These are phyloP conservation scores for Pistacia atlantica DNA, from an alignment of 345 rosid genomes.

Conservation along the genomic window DNA sequence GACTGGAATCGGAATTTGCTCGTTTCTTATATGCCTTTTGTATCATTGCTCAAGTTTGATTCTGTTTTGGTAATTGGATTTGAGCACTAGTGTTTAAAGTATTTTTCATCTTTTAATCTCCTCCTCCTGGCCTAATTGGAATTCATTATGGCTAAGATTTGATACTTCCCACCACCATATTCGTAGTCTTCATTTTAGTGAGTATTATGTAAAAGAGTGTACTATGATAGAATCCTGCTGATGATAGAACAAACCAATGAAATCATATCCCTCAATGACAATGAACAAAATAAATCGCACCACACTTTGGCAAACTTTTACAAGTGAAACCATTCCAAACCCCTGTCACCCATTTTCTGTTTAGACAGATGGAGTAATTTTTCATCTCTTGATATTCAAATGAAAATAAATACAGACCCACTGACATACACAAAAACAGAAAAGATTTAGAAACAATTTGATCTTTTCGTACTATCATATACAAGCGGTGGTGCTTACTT, in stretches of 20 bases:
- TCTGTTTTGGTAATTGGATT: conserved; percentile 26
- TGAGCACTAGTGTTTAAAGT: background rate
- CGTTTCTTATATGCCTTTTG: conserved; percentile 17
- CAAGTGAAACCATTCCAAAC: too few relatives aligned
- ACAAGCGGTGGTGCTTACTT: background rate
- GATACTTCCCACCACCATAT: too few relatives aligned
- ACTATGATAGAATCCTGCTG: too few relatives aligned
- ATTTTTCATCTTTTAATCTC: background rate
- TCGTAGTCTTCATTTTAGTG: too few relatives aligned
- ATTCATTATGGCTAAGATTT: background rate
- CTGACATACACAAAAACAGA: too few relatives aligned
- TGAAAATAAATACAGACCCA: background rate
- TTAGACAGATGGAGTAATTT: background rate
- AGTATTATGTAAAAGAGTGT: too few relatives aligned
- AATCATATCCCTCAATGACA: too few relatives aligned
- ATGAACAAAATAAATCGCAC: too few relatives aligned
- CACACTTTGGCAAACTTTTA: too few relatives aligned
- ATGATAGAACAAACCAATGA: too few relatives aligned
- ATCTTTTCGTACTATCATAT: too few relatives aligned
- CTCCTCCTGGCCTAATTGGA: background rate
- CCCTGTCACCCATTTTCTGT: background rate
- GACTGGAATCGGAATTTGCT: conserved; percentile 21
- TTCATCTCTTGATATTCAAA: background rate
- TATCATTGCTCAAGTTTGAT: conserved; percentile 22
- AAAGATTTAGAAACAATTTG: too few relatives aligned